A percentile compares a stretch with the other conserved stretches of the same genome.
Conservation (phyloP, 257 asterid species). For the Primulina huaijiensis region DNA sequence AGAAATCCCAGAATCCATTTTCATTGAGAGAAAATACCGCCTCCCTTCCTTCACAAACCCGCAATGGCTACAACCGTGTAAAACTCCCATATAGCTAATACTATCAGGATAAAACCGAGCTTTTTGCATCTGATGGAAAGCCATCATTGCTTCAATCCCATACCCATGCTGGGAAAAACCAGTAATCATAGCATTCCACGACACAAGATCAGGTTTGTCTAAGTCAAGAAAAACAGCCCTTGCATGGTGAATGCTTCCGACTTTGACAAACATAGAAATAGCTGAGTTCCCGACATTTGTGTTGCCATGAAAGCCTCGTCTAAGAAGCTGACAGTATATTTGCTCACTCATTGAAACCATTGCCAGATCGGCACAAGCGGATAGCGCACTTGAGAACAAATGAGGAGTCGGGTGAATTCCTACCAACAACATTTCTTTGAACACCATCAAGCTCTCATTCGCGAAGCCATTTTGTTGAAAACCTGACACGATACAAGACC, state of each 20-base stretch:
- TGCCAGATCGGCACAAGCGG: constrained; percentile 39
- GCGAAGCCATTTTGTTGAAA: constrained; percentile 44
- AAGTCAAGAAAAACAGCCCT: constrained; percentile 33
- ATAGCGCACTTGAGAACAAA: constrained; percentile 37
- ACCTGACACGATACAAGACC: constrained; percentile 56
- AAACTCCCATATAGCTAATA: constrained; percentile 41
- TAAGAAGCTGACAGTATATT: constrained; percentile 27
- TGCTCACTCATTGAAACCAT: constrained; percentile 33
- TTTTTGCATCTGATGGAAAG: constrained; percentile 42
- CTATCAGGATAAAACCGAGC: constrained; percentile 38
- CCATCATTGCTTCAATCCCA: constrained; percentile 41
- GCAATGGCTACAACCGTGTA: constrained; percentile 47
- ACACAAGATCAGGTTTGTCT: constrained; percentile 32
- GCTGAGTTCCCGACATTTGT: constrained; percentile 35
- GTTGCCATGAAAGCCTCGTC: constrained; percentile 31
- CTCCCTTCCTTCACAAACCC: constrained; percentile 38
- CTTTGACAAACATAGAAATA: constrained; percentile 38
- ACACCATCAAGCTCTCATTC: constrained; percentile 37
- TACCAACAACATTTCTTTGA: constrained; percentile 31
- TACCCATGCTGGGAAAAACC: constrained; percentile 47
- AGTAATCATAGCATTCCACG: constrained; percentile 52
- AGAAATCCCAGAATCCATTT: constrained; percentile 32
- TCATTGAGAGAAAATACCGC: constrained; percentile 38
- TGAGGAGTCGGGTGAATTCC: constrained; percentile 37
- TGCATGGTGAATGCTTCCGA: constrained; percentile 40